Evolutionary conservation across 2,329 filamentous ascomycete genomes (phyloP).

Genomic region (Aspergillus sp.): DNA sequence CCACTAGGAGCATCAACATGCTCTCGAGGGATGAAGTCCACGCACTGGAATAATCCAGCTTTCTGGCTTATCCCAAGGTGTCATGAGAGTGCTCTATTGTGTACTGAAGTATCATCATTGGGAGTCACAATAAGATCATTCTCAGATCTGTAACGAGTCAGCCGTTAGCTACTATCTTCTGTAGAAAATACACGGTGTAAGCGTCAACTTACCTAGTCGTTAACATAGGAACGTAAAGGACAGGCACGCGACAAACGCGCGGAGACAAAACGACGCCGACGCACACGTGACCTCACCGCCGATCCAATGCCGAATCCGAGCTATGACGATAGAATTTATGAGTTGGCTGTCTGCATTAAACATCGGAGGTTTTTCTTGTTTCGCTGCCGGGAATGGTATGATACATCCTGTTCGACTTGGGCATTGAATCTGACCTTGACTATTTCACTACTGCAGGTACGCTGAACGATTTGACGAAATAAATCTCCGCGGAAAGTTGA

Average conservation of each 20-base stretch:
- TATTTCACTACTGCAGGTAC: background rate
- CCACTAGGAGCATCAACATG: slow-evolving; percentile 20
- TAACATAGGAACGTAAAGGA: too few relatives aligned
- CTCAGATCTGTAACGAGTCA: slow-evolving; percentile 4
- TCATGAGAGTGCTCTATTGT: slow-evolving; percentile 33
- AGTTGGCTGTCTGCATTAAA: too few relatives aligned
- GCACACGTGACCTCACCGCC: too few relatives aligned
- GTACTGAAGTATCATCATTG: slow-evolving; percentile 36
- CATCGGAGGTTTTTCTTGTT: too few relatives aligned
- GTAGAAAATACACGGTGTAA: background rate
- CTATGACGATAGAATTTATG: too few relatives aligned
- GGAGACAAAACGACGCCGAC: too few relatives aligned
- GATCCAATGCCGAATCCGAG: too few relatives aligned
- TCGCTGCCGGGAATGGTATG: too few relatives aligned
- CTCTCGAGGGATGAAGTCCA: slow-evolving; percentile 32
- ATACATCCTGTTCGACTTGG: too few relatives aligned
- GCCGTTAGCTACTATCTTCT: background rate
- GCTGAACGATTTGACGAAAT: background rate
- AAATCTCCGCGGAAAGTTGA: background rate
- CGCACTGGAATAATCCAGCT: slow-evolving; percentile 8
- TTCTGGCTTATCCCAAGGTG: slow-evolving; percentile 14
- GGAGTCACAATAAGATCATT: slow-evolving; percentile 19
- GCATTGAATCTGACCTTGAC: background rate
- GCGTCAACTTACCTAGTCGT: background rate
- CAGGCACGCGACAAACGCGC: too few relatives aligned